A percentile compares a stretch with the other conserved stretches of the same genome.
These are phyloP conservation scores for Penicillium decumbens DNA, from an alignment of 2,329 filamentous ascomycete genomes.

Conservation along the genomic window DNA sequence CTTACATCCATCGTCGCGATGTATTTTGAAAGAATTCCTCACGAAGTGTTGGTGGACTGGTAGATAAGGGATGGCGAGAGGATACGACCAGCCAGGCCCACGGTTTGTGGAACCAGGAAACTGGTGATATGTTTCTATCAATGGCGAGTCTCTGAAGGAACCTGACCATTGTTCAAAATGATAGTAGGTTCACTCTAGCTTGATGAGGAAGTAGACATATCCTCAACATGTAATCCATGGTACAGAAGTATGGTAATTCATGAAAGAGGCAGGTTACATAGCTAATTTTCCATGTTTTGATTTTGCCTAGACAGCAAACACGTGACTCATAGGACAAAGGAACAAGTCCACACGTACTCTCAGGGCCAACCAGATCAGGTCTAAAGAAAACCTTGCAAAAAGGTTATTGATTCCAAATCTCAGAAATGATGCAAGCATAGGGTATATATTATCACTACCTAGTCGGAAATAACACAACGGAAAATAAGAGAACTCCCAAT, in stretches of 20 bases:
- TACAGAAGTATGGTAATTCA: too few relatives aligned
- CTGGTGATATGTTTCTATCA: conserved; percentile 4
- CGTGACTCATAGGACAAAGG: too few relatives aligned
- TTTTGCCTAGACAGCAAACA: too few relatives aligned
- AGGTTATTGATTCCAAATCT: not conserved
- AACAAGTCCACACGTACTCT: too few relatives aligned
- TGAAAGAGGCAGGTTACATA: too few relatives aligned
- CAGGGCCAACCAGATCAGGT: too few relatives aligned
- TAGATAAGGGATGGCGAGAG: conserved; percentile 7
- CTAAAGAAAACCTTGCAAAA: too few relatives aligned
- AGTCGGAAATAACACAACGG: conserved; percentile 8
- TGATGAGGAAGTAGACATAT: too few relatives aligned
- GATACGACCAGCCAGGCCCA: conserved; percentile 3
- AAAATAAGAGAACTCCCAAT: conserved; percentile 16
- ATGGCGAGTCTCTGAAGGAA: conserved; percentile 2
- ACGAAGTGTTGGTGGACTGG: conserved; percentile 4
- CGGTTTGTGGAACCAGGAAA: conserved; percentile 2
- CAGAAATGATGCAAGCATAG: conserved; percentile 2
- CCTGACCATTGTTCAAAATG: conserved; percentile 5
- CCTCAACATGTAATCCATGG: too few relatives aligned
- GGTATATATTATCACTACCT: conserved; percentile 27
- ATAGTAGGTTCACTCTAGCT: too few relatives aligned
- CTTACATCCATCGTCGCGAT: conserved; percentile 14
- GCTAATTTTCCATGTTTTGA: too few relatives aligned
- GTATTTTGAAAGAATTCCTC: conserved; percentile 21